A percentile compares a stretch with the other conserved stretches of the same genome.
Conservation (phyloP, 2,329 filamentous ascomycete genomes). For the Curvularia sp. region DNA sequence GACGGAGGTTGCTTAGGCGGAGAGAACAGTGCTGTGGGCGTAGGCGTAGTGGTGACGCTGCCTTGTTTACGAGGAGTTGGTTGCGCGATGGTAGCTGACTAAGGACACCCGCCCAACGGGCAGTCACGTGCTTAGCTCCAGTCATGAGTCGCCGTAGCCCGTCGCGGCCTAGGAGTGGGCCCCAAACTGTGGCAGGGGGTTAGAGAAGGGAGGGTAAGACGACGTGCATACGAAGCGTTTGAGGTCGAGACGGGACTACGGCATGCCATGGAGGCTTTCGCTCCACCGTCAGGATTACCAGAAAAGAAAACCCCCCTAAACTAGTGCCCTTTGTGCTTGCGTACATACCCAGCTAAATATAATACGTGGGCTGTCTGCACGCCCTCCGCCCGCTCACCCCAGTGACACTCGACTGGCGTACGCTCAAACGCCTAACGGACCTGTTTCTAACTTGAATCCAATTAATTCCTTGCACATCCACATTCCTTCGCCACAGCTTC, state of each 20-base stretch:
- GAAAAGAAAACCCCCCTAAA: constrained; percentile 26
- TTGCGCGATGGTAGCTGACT: constrained; percentile 14
- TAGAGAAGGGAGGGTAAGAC: constrained; percentile 16
- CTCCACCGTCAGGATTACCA: constrained; percentile 13
- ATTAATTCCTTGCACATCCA: constrained; percentile 8
- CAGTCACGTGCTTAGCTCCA: constrained; percentile 23
- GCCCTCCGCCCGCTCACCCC: constrained; percentile 41
- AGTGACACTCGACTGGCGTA: constrained; percentile 21
- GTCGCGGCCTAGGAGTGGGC: constrained; percentile 11
- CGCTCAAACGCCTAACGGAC: constrained; percentile 22
- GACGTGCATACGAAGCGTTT: constrained; percentile 26
- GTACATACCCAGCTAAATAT: constrained; percentile 20
- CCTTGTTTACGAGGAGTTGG: constrained; percentile 13
- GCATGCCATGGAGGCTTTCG: constrained; percentile 12
- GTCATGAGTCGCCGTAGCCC: constrained; percentile 11
- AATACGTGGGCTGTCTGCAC: constrained; percentile 31
- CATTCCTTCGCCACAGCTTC: constrained; percentile 9
- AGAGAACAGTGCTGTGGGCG: constrained; percentile 6
- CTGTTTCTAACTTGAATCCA: constrained; percentile 1
- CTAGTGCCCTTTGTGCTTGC: constrained; percentile 21
- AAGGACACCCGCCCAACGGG: constrained; percentile 13
- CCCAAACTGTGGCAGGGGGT: constrained; percentile 33
- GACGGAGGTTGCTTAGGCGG: constrained; percentile 4
- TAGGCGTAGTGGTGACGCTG: constrained; percentile 6
- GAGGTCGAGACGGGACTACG: constrained; percentile 21